Evolutionary conservation across 805 yeast species (phyloP), one percentile per base, ranked within the genome.

Genomic region (Priceomyces carsonii): DNA sequence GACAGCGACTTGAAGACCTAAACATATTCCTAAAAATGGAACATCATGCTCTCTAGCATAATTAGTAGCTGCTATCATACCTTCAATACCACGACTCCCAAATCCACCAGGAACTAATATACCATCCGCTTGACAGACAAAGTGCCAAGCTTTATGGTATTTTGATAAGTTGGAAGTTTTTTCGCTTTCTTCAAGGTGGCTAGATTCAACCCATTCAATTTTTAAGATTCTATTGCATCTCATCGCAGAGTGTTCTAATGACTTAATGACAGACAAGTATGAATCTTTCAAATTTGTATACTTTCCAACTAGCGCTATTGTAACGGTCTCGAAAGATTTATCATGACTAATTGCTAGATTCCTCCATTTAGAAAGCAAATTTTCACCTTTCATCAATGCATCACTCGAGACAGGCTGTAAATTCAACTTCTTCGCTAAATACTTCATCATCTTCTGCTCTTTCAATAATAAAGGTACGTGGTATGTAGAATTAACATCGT

Each of bases 21-120:
- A 77, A 69, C 99, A 93, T 44, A 93, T 95, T 61, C 99, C 99
- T 55, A 93, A 74, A 66, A 83, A 93, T 33, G 99, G 99, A 40
- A 88, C 77, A 55, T 83, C 77, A 69, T 88, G 88, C 63, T 85
- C 95, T 69, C 99, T 82, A n/a, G 99, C 99, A 84, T 95, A 93
- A 63, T 86, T 84, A 36, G 97, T 95, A 41, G 98, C 99, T 24
- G 86, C 70, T 59, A 93, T 74, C 99, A 93, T 93, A 52, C 99
- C 99, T 68, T 93, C 98, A 40, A 88, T 87, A 66, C 99, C 99
- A 64, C 99, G 83, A 32, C 79, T 66, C 40, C 99, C 99, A 57
- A 93, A 93, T 1, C 99, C 99, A 58, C 99, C 99, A 25, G 99
- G 99, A 39, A 93, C 96, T 40, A 93, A 75, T 45, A 93, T 85